A percentile compares a stretch with the other conserved stretches of the same genome.
Conservation (phyloP, 2,329 filamentous ascomycete species). For the Microdochium bolleyi region DNA sequence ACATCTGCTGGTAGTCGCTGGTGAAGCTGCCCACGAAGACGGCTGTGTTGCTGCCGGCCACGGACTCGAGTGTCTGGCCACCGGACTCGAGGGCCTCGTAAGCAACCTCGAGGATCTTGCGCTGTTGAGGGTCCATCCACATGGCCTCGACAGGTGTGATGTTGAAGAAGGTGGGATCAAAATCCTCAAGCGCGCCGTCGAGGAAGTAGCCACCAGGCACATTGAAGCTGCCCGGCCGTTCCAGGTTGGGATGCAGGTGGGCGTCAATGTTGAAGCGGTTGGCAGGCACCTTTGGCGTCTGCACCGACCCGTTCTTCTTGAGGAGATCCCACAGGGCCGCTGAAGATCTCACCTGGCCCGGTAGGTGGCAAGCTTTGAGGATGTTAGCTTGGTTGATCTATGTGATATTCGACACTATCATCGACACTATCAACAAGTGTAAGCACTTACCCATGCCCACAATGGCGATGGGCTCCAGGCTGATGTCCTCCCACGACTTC, state of each 20-base stretch:
- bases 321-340: conserved; percentile 9
- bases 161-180: conserved; percentile 27
- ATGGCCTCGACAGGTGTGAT: conserved; percentile 28
- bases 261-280: conserved; percentile 13
- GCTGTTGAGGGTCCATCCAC: conserved; percentile 32
- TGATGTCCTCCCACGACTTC: too few relatives aligned
- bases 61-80: not conserved
- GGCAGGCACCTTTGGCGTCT: conserved; percentile 5
- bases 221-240: conserved; percentile 1
- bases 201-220: conserved; percentile 13
- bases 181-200: conserved; percentile 10
- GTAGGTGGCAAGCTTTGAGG: conserved; percentile 11
- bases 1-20: conserved; percentile 14
- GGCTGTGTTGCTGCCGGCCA: not conserved
- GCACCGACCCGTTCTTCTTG: conserved; percentile 1
- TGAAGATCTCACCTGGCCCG: conserved; percentile 8
- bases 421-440: too few relatives aligned
- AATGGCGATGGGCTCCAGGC: conserved; percentile 2
- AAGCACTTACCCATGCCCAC: not conserved
- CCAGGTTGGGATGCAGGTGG: conserved; percentile 8
- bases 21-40: conserved; percentile 5
- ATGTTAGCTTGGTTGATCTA: too few relatives aligned
- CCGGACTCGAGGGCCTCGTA: conserved; percentile 30
- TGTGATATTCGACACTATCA: too few relatives aligned
- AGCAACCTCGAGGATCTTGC: conserved; percentile 28